These are phyloP conservation scores for Phragmites australis DNA, from an alignment of 176 grass and related monocot species.

Conservation along the genomic window DNA sequence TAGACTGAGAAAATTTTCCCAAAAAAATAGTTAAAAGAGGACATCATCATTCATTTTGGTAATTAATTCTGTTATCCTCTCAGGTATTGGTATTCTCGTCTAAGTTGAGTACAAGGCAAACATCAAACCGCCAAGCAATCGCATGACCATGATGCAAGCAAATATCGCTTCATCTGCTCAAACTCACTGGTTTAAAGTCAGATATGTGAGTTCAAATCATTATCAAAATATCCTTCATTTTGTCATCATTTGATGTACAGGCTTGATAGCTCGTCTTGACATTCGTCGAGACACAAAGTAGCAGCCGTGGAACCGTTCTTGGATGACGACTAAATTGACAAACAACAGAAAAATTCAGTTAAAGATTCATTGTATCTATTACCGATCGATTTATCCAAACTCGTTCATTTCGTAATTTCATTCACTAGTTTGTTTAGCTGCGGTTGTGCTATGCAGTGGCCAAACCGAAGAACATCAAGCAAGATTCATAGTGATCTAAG, in stretches of 20 bases:
- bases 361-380: not conserved
- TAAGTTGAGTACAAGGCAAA: not conserved
- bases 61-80: not conserved
- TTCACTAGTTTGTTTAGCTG: not conserved
- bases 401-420: not conserved
- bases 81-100: not conserved
- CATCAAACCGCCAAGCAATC: not conserved
- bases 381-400: not conserved
- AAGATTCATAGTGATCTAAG: constrained; percentile 9
- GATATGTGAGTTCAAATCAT: not conserved
- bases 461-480: not conserved
- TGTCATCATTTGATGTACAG: not conserved
- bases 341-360: not conserved
- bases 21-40: not conserved
- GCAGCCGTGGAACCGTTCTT: not conserved
- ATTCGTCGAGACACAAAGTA: not conserved
- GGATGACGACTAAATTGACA: constrained; percentile 8
- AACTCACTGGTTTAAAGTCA: not conserved
- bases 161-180: not conserved
- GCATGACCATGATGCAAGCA: not conserved
- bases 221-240: not conserved
- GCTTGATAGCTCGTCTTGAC: not conserved
- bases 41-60: not conserved
- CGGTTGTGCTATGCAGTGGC: not conserved
- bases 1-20: not conserved